Percentiles rank a stretch among this genome's conserved stretches.
Evolutionary conservation across 116 monocot species (phyloP).

Genomic region (Iris pallida): DNA sequence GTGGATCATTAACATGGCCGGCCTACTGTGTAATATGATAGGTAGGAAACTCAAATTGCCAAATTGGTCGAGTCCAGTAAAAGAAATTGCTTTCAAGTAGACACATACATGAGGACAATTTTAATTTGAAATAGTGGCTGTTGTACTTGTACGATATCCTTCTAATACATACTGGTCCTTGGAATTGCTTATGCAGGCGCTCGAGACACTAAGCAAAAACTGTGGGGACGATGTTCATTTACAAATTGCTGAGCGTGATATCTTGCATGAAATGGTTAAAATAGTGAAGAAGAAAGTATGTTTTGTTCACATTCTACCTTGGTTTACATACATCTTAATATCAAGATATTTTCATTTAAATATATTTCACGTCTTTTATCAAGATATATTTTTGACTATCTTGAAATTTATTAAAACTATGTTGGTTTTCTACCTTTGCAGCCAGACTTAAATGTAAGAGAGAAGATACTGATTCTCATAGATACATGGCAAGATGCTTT

Average conservation of each 20-base stretch:
- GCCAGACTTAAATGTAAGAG: constrained; percentile 87
- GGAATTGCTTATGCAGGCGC: constrained; percentile 37
- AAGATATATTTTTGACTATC: not conserved
- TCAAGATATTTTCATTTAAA: not conserved
- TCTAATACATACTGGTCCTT: not conserved
- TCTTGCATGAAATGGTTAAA: constrained; percentile 92
- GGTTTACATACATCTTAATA: not conserved
- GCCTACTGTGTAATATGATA: no score
- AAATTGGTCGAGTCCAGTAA: no score
- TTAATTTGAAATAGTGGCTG: no score
- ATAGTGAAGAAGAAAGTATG: constrained; percentile 87
- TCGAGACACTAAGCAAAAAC: constrained; percentile 96
- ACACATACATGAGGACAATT: no score
- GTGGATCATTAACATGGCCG: no score
- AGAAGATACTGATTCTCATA: constrained; percentile 83
- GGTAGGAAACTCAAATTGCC: no score
- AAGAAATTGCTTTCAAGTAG: no score
- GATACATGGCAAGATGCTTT: constrained; percentile 98
- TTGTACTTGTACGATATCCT: not conserved
- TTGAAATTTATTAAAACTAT: not conserved
- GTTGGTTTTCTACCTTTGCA: constrained; percentile 24
- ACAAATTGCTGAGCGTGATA: constrained; percentile 78
- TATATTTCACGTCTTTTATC: not conserved
- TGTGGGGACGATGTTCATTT: constrained; percentile 72
- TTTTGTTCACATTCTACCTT: not conserved